phyloP scores from a whole-genome alignment of 2,329 filamentous ascomycete species.

The Diaporthe vexans region DNA sequence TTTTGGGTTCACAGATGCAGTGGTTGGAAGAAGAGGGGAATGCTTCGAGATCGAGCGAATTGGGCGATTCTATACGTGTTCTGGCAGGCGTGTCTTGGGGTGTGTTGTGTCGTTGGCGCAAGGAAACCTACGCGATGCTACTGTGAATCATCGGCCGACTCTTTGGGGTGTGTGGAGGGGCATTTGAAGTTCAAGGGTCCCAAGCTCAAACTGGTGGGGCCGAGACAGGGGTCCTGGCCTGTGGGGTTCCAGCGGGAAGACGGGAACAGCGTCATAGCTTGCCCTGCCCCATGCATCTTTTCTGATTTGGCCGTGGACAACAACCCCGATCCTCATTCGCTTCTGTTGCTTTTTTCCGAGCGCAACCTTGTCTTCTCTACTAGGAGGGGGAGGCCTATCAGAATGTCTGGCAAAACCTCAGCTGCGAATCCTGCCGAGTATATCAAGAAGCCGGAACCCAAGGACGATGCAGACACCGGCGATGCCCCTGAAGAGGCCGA shows the following conservation, averaged over 20 bases:
- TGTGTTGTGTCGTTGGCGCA: neutral
- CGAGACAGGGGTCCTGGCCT: slow-evolving; percentile 3
- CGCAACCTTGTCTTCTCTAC: neutral
- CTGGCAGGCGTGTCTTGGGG: neutral
- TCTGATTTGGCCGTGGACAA: neutral
- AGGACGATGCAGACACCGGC: slow-evolving; percentile 36
- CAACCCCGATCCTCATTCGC: neutral
- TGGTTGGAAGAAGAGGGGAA: too few species aligned
- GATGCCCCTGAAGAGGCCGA: slow-evolving; percentile 49
- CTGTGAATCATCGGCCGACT: neutral
- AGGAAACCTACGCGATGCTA: neutral
- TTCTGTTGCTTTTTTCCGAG: neutral
- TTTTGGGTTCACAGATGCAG: neutral
- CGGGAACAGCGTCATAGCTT: slow-evolving; percentile 20
- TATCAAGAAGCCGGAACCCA: slow-evolving; percentile 36
- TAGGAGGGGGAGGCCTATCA: neutral
- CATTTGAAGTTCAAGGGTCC: slow-evolving; percentile 12
- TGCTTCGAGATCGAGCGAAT: neutral
- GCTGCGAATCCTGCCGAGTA: slow-evolving; percentile 60
- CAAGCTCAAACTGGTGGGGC: slow-evolving; percentile 25
- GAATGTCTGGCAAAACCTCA: slow-evolving; percentile 40
- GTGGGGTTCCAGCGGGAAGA: neutral
- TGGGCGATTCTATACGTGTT: neutral
- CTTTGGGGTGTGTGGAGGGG: slow-evolving; percentile 7
- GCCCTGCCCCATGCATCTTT: neutral